Base-by-base conservation (phyloP, 2,329 filamentous ascomycete genomes). In the Fusarium tuaranense region DNA sequence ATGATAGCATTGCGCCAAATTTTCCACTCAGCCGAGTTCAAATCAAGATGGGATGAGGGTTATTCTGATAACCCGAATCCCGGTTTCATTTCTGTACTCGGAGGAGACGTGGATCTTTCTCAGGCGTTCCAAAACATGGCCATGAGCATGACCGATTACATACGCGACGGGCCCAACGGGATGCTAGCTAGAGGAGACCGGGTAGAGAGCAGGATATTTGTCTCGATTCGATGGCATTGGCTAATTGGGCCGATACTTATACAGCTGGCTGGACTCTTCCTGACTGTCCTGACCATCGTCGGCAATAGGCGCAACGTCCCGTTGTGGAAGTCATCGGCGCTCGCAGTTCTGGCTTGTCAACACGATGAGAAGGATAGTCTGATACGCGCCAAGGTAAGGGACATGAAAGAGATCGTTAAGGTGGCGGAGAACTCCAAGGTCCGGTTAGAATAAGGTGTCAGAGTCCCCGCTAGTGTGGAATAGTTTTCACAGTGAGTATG, bases 281-380 rank as follows among this genome's bases (percentile, higher is more conserved):
- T 73, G 18, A 60, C 62, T 6, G 9, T 64, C 10, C 12, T 53
- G 20, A 71, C 62, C 27, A 73, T 71, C 1, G 10, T 41, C 3
- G 14, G 25, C 7, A 71, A 67, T 38, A 58, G 68, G 16, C 34
- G 34, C 14, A 48, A 41, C 5, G 68, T 71, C 4, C 68, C 71
- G 3, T 16, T 71, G 5, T 73, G 71, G 65, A 73, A 73, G 63
- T 71, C 68, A 16, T 73, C 63, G 5, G 71, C 27, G 3, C 59
- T 73, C n/a, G 68, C 63, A 5, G 53, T 67, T 1, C 38, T 73
- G 4, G 22, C 32, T 12, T 68, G 61, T n/a, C 16, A 30, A 4
- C 9, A 53, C 16, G 16, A 27, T 7, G 25, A 30, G 10, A 6
- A 53, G 10, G 5, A 30, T 4, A 30, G 6, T 5, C 3, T 30